Evolutionary conservation across 2,329 filamentous ascomycete species (phyloP).

Genomic region (Pseudogymnoascus sp.): DNA sequence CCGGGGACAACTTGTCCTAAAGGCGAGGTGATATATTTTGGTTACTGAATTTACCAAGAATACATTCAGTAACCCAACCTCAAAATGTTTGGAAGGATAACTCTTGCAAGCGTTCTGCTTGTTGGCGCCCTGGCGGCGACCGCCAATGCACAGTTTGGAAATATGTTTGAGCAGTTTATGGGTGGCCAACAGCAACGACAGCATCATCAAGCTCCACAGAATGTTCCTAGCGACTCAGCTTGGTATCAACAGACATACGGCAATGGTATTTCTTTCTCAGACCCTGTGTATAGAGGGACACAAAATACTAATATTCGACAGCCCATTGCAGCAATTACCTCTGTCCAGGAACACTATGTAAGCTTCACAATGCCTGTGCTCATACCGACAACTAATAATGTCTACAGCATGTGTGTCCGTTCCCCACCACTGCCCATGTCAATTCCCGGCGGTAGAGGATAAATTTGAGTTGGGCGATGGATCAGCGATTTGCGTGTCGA

Average conservation of each 20-base stretch:
- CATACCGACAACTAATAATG: background rate
- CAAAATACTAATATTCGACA: slow-evolving; percentile 28
- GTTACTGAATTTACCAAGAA: background rate
- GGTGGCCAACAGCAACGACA: slow-evolving; percentile 50
- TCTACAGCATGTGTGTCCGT: slow-evolving; percentile 75
- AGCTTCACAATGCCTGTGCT: background rate
- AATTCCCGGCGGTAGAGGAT: slow-evolving; percentile 67
- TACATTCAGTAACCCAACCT: background rate
- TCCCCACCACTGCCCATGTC: slow-evolving; percentile 93
- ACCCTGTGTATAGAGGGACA: background rate
- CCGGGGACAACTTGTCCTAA: slow-evolving; percentile 5
- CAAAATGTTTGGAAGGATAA: slow-evolving; percentile 4
- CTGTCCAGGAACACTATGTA: slow-evolving; percentile 75
- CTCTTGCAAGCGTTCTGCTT: slow-evolving; percentile 43
- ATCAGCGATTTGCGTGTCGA: slow-evolving; percentile 63
- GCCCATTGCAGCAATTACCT: slow-evolving; percentile 90
- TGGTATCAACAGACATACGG: slow-evolving; percentile 70
- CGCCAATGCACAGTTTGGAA: slow-evolving; percentile 76
- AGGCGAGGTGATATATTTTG: background rate
- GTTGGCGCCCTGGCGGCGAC: slow-evolving; percentile 38
- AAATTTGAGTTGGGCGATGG: slow-evolving; percentile 69
- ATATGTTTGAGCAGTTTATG: slow-evolving; percentile 88
- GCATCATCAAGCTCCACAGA: slow-evolving; percentile 60
- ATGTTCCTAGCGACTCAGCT: slow-evolving; percentile 73
- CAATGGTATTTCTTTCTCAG: slow-evolving; percentile 39